phyloP scores from a whole-genome alignment of 371 early-diverging fungal genomes.

The Mortierella sp. region DNA sequence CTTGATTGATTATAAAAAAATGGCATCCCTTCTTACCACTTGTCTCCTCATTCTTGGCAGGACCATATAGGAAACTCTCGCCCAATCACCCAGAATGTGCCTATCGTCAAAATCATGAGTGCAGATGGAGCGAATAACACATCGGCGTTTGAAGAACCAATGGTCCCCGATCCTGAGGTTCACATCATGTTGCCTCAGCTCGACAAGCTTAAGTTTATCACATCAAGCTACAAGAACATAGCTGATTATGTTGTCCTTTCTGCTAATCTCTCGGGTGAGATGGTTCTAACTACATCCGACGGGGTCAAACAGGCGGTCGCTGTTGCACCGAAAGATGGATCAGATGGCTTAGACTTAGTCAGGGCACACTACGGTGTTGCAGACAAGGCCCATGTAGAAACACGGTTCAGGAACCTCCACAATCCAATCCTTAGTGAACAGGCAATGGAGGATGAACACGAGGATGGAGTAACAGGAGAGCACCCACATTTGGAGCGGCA shows the following conservation, averaged over 20 bases:
- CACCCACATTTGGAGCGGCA: constrained; percentile 21
- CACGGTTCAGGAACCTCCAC: constrained; percentile 27
- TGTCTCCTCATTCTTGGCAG: neutral
- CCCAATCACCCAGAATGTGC: constrained; percentile 37
- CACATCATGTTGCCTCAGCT: constrained; percentile 51
- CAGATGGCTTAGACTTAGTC: neutral
- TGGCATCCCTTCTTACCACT: neutral
- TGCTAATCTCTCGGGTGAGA: constrained; percentile 36
- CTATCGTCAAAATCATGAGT: constrained; percentile 44
- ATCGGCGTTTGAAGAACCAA: constrained; percentile 37
- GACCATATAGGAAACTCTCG: constrained; percentile 34
- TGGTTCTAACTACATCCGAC: constrained; percentile 38
- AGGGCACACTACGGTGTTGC: constrained; percentile 23
- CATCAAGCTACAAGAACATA: constrained; percentile 34
- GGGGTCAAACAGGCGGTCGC: constrained; percentile 11
- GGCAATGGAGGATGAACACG: neutral
- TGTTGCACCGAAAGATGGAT: neutral
- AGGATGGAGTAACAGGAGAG: constrained; percentile 21
- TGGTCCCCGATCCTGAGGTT: constrained; percentile 39
- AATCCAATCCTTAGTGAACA: constrained; percentile 22
- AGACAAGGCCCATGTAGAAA: constrained; percentile 48
- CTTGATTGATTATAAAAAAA: neutral
- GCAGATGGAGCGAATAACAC: constrained; percentile 27
- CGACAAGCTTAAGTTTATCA: constrained; percentile 31
- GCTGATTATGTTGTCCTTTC: constrained; percentile 43